These are phyloP conservation scores for Stephania cephalantha DNA, from an alignment of 164 flowering plant genomes.

Conservation along the genomic window DNA sequence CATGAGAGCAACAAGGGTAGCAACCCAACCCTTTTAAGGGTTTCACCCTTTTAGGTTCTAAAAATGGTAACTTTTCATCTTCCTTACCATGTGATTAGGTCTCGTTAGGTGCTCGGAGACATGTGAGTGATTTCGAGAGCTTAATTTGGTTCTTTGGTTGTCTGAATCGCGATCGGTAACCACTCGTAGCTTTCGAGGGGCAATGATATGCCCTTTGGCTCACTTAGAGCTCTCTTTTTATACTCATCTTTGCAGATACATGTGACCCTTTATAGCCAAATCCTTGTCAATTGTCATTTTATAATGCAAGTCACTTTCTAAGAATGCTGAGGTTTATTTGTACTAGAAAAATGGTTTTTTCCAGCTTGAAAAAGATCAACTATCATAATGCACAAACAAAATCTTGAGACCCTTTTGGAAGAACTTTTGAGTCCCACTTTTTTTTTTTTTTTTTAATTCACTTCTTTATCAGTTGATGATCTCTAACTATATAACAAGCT, in stretches of 20 bases:
- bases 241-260: background rate
- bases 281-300: background rate
- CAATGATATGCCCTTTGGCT: background rate
- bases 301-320: background rate
- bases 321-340: background rate
- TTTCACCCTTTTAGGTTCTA: constrained; percentile 1
- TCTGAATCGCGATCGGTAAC: background rate
- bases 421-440: background rate
- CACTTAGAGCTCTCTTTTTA: background rate
- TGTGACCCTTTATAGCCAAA: background rate
- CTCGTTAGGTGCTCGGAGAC: constrained; percentile 7
- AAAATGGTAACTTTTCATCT: background rate
- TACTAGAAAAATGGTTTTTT: background rate
- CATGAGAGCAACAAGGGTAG: constrained; percentile 19
- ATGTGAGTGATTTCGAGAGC: constrained; percentile 11
- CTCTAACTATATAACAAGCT: background rate
- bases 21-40: background rate
- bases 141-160: background rate
- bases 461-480: background rate
- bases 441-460: background rate
- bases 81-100: constrained; percentile 9
- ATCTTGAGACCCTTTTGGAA: background rate
- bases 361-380: background rate
- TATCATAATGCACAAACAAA: background rate
- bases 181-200: background rate